Evolutionary conservation across 306 rosid genomes (phyloP), one percentile per base, ranked within the genome.

Genomic region (Prinsepia uniflora): DNA sequence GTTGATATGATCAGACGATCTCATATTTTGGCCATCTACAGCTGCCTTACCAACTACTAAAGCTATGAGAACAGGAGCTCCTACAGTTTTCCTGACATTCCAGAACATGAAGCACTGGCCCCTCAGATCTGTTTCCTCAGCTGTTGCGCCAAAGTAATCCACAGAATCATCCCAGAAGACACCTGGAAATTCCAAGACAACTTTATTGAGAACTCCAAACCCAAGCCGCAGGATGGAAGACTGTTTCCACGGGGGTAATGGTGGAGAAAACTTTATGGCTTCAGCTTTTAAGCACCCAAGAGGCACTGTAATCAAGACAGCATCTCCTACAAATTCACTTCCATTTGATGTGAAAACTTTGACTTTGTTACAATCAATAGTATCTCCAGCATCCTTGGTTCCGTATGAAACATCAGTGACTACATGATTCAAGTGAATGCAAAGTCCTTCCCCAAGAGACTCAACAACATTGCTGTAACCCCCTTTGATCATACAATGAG

Each of bases 71-170:
- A 95, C 93, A 52, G 99, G 99, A 84, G 99, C 96, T 62, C 99
- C 96, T 14, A 86, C 96, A 5, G 99, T 95, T 85, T 91, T 95
- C 80, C 71, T 91, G 75, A 91, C 75, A 86, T 95, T 95, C 99
- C 99, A 95, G 85, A 95, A 95, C 99, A 91, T 95, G 84, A 95
- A 95, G 78, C 99, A 95, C 79, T 91, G 87, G 47, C 99, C 99
- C 71, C 99, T 87, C 84, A 57, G 74, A 76, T 75, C 75, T 78
- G 96, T 91, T 82, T 89, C 96, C 83, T 88, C 96, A 4, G 99
- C 93, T 58, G 99, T 95, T 71, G 99, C 96, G 74, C 99, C 99
- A 85, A 95, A 95, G 86, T 95, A 95, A 81, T 95, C 99, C 72
- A 95, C 93, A 1, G 97, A 80, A 75, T 95, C 99, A 85, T 95